Base-by-base conservation (phyloP, 2,329 filamentous ascomycete species). In the Cryphonectria japonica region DNA sequence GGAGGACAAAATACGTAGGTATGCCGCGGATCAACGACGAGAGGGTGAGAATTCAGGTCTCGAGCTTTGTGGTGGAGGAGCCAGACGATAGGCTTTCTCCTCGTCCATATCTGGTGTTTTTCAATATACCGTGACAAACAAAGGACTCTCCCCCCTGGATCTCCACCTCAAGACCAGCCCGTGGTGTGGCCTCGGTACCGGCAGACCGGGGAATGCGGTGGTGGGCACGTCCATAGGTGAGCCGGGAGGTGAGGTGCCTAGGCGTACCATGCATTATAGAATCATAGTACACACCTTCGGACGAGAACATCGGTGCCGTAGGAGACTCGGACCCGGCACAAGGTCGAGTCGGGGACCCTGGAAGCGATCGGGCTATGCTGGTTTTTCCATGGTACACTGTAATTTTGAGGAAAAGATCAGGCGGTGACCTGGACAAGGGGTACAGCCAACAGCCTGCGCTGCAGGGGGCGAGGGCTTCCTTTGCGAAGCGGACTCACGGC, bases 281-380 rank as follows among this genome's bases (percentile, higher is more conserved):
- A 50, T 39, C 9, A 39, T 9, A 9, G 46, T 32, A 29, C 26
- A 50, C 19, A 43, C 26, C 34, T 29, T 32, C 65, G 65, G 65
- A 60, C 54, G 50, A 67, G 26, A 34, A 52, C 13, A 43, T 43
- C 50, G 52, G 65, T 59, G 50, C 65, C 52, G 65, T 59, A 22
- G n/a, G 37, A 59, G 50, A 41, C 34, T 67, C 65, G 65, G 65
- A 7, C 39, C 52, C 50, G 65, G 62, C n/a, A 43, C 41, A 26
- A 50, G 29, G n/a, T 34, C 13, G 2, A 50, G 62, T 37, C 34
- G 32, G 34, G 26, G 52, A n/a, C 50, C 32, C 50, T 32, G 6
- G 19, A 4, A 16, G 19, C 46, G 22, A 50, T 50, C 46, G n/a
- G 19, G 7, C 6, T n/a, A 50, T 50, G 46, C 46, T 50, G 46